Evolutionary conservation across 768 basidiomycete species (phyloP).

Genomic region (Trametes cinnabarina): DNA sequence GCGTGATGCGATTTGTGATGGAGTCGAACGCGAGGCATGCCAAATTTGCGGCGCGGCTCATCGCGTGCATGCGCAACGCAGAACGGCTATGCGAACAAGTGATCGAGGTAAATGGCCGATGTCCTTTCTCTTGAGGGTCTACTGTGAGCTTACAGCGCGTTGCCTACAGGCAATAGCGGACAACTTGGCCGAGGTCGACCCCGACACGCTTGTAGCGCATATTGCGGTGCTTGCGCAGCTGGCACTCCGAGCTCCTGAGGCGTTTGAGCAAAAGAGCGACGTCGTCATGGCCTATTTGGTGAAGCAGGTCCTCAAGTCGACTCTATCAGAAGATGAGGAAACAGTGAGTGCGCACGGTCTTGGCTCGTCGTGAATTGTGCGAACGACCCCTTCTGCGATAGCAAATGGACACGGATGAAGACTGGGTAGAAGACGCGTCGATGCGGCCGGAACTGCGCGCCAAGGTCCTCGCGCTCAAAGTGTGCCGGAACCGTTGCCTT

Average conservation of each 20-base stretch:
- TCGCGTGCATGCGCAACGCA: constrained; percentile 58
- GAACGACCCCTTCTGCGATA: background rate
- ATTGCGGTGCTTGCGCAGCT: constrained; percentile 74
- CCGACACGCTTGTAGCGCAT: constrained; percentile 59
- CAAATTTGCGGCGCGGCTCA: constrained; percentile 80
- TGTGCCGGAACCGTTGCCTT: constrained; percentile 78
- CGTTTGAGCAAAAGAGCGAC: constrained; percentile 79
- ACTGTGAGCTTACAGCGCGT: background rate
- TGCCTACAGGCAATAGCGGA: constrained; percentile 67
- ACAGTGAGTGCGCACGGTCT: background rate
- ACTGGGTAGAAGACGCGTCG: constrained; percentile 75
- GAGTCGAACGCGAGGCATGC: constrained; percentile 64
- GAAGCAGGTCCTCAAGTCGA: constrained; percentile 65
- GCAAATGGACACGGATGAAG: constrained; percentile 58
- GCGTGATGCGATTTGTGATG: constrained; percentile 56
- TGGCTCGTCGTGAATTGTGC: too few relatives aligned
- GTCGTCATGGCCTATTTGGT: constrained; percentile 69
- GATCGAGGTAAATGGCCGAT: constrained; percentile 53
- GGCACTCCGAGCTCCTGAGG: constrained; percentile 60
- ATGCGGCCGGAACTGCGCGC: constrained; percentile 59
- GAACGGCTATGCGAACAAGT: constrained; percentile 51
- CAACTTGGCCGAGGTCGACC: constrained; percentile 44
- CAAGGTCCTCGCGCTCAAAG: constrained; percentile 74
- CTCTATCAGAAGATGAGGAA: constrained; percentile 26
- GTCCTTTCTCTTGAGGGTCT: too few relatives aligned